These are phyloP conservation scores for Metschnikowia cubensis DNA, from an alignment of 805 yeast genomes.

Conservation along the genomic window DNA sequence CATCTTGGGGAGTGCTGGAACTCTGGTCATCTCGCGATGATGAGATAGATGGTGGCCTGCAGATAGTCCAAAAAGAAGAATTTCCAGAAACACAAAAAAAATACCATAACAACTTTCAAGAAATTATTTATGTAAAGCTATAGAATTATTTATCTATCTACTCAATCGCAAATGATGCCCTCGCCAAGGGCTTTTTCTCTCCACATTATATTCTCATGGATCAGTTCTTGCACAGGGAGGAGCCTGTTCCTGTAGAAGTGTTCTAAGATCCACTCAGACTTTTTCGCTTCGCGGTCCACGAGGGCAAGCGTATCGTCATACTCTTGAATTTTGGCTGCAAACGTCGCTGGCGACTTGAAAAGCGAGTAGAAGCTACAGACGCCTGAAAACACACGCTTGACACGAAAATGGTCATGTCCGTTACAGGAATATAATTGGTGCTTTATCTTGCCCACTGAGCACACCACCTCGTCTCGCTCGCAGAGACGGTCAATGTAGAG, in stretches of 20 bases:
- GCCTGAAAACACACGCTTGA: conserved; percentile 9
- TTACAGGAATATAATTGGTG: conserved; percentile 6
- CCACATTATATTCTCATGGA: conserved; percentile 9
- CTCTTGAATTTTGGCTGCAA: conserved; percentile 5
- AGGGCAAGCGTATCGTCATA: conserved; percentile 6
- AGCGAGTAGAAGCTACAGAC: conserved; percentile 7
- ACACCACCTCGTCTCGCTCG: conserved; percentile 11
- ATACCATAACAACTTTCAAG: no score
- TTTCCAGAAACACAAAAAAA: not conserved
- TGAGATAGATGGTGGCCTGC: conserved; percentile 1
- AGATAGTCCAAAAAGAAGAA: not conserved
- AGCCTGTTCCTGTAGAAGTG: conserved; percentile 10
- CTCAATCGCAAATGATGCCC: conserved; percentile 9
- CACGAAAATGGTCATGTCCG: conserved; percentile 11
- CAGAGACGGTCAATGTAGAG: conserved; percentile 10
- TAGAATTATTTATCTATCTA: no score
- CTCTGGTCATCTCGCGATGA: not conserved
- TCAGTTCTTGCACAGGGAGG: conserved; percentile 11
- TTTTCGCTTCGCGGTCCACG: conserved; percentile 8
- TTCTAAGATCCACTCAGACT: conserved; percentile 9
- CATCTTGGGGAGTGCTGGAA: conserved; percentile 30
- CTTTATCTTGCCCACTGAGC: conserved; percentile 8
- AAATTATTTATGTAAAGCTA: no score
- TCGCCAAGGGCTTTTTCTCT: conserved; percentile 11
- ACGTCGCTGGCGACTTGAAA: conserved; percentile 6